phyloP scores from a whole-genome alignment of 2,329 filamentous ascomycete genomes.

The Ophiostoma perfectum region DNA sequence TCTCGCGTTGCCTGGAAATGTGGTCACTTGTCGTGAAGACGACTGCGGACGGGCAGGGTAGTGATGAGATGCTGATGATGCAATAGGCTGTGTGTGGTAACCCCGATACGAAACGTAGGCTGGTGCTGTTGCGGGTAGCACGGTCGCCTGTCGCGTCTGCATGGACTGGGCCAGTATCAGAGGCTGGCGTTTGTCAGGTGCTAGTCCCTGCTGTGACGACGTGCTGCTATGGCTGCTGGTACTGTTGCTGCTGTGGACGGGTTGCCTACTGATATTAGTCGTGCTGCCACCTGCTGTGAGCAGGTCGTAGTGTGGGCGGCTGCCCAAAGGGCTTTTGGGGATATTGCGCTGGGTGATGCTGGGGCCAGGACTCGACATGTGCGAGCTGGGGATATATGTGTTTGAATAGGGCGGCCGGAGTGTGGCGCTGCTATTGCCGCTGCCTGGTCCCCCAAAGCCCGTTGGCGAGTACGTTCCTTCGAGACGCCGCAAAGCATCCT shows the following conservation, averaged over 20 bases:
- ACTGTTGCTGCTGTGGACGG: constrained; percentile 11
- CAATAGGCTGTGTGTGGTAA: not conserved
- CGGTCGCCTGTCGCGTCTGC: not conserved
- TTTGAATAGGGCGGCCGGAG: constrained; percentile 6
- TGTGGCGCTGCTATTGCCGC: not conserved
- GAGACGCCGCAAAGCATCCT: constrained; percentile 30
- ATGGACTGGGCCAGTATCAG: too few species aligned
- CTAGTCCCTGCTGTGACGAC: not conserved
- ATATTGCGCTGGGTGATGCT: constrained; percentile 1
- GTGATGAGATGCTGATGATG: not conserved
- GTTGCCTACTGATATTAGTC: not conserved
- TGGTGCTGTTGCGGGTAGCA: not conserved
- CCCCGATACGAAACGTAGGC: constrained; percentile 1
- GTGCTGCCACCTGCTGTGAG: not conserved
- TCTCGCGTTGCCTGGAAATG: constrained; percentile 26
- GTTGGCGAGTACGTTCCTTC: constrained; percentile 27
- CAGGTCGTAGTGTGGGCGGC: not conserved
- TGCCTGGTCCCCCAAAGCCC: not conserved
- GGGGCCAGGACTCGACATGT: constrained; percentile 18
- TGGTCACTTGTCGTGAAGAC: not conserved
- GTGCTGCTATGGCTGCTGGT: constrained; percentile 14
- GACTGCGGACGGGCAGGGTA: not conserved
- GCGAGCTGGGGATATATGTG: constrained; percentile 25
- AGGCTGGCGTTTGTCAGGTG: too few species aligned
- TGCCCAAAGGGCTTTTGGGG: too few species aligned